These are phyloP conservation scores for Glebionis coronaria DNA, from an alignment of 129 eudicot genomes.

Conservation along the genomic window DNA sequence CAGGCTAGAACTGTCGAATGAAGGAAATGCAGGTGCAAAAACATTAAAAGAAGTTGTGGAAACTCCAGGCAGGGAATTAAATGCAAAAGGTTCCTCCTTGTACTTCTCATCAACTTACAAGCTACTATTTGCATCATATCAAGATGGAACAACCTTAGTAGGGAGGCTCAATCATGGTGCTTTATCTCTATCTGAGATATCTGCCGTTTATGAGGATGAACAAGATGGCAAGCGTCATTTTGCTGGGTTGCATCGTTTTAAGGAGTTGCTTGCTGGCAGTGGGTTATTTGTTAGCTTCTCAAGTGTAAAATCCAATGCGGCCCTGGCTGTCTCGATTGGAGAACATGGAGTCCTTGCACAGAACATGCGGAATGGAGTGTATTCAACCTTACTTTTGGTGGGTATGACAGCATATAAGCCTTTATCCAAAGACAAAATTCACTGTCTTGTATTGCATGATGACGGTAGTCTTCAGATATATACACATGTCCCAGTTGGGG, in stretches of 20 bases:
- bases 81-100: conserved; percentile 75
- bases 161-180: conserved; percentile 71
- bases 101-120: conserved; percentile 74
- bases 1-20: conserved; percentile 76
- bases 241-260: conserved; percentile 92
- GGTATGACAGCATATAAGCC: conserved; percentile 92
- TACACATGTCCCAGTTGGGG: conserved; percentile 80
- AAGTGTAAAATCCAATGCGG: conserved; percentile 76
- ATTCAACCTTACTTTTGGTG: conserved; percentile 85
- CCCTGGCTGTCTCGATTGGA: conserved; percentile 69
- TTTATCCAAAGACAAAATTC: conserved; percentile 88
- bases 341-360: conserved; percentile 78
- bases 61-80: conserved; percentile 42
- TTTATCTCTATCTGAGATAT: conserved; percentile 57
- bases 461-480: conserved; percentile 99
- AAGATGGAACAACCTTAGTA: conserved; percentile 80
- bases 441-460: conserved; percentile 91
- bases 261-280: conserved; percentile 77
- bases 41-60: conserved; percentile 61
- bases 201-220: conserved; percentile 80
- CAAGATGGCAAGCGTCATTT: conserved; percentile 65
- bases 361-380: conserved; percentile 79
- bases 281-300: conserved; percentile 91
- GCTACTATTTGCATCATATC: conserved; percentile 79
- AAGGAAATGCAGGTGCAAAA: conserved; percentile 74